Base-by-base conservation (phyloP, 2,329 filamentous ascomycete genomes). In the Microdochium bolleyi region DNA sequence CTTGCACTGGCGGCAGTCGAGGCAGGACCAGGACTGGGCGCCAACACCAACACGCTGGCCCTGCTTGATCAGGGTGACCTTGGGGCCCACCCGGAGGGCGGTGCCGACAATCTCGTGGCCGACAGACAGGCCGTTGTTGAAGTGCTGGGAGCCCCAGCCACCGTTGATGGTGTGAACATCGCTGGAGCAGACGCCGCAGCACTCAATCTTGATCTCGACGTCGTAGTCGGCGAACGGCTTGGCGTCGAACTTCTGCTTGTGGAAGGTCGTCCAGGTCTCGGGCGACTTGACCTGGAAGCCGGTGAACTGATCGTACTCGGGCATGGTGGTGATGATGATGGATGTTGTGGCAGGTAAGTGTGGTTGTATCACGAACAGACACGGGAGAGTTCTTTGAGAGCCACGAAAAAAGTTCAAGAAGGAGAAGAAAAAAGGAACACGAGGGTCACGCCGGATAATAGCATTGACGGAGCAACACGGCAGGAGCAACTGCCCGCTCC, bases 201-300 rank as follows among this genome's bases (percentile, higher is more conserved):
- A 85, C 59, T 91, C 84, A 62, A 96, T 86, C 75, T 92, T 87
- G 71, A 96, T 82, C 67, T 95, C 90, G 62, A 96, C 83, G 66
- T 96, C 90, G 70, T 89, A 80, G 67, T 92, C 88, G 58, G 86
- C 89, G 67, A 95, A 95, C 19, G 88, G 87, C 75, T 95, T 94
- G 54, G 92, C 84, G 61, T 84, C 80, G 75, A 89, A 90, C 75
- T 92, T 69, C 64, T 86, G 83, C 72, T 89, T 87, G 62, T 85
- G 74, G 63, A 85, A 83, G 54, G 84, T 74, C 58, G 79, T 69
- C 76, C 77, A 82, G 48, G 72, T 75, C 50, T 76, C 76, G 24
- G 76, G 68, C 52, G 73, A 73, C 53, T 78, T 68, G 62, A 83
- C 77, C 70, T 83, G 79, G 71, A 84, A 84, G 57, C 81, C 79